Base-by-base conservation (phyloP, 1,284 basidiomycete genomes). In the Polyporus tsugae region DNA sequence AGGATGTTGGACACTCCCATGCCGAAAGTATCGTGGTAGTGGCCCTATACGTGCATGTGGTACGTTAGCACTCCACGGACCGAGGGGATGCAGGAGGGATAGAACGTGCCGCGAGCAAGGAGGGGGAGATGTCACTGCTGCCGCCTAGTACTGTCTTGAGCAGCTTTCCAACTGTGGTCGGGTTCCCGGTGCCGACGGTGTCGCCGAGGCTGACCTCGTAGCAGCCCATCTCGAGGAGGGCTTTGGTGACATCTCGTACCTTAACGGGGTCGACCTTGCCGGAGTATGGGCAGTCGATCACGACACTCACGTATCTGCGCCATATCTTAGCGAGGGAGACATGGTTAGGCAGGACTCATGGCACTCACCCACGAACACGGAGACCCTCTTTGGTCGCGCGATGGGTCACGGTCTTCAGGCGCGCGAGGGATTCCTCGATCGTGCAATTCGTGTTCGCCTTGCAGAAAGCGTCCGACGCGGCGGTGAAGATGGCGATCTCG, bases 151-250 rank as follows among this genome's bases (percentile, higher is more conserved):
- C 91, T 35, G 89, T 89, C 68, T 91, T 86, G 67, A 98, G 83
- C 81, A 97, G 87, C 64, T 83, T 82, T 19, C 83, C 78, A 65
- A 97, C 87, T 29, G 87, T 87, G 19, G 83, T 80, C 0, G 96
- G 95, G 59, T 92, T 94, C 0, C 93, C 97, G 39, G 89, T 89
- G 0, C 97, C 97, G 1, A 95, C 94, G 1, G 96, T 99, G 80
- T 99, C 97, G 0, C 95, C 96, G 39, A 98, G 81, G 71, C 92
- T 94, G 62, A 98, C 89, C 78, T 99, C 95, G 80, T 97, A 98
- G 78, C 95, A 97, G 0, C 96, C 97, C 93, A 98, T 97, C 67
- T 95, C 89, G 5, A 91, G 74, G 35, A 99, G 80, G 71, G 87
- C 89, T 70, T 87, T 87, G 0, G 93, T 83, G 13, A 98, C 89